A percentile compares a stretch with the other conserved stretches of the same genome.
phyloP scores from a whole-genome alignment of 2,329 filamentous ascomycete species.

The Teratosphaeria epicoccoides region DNA sequence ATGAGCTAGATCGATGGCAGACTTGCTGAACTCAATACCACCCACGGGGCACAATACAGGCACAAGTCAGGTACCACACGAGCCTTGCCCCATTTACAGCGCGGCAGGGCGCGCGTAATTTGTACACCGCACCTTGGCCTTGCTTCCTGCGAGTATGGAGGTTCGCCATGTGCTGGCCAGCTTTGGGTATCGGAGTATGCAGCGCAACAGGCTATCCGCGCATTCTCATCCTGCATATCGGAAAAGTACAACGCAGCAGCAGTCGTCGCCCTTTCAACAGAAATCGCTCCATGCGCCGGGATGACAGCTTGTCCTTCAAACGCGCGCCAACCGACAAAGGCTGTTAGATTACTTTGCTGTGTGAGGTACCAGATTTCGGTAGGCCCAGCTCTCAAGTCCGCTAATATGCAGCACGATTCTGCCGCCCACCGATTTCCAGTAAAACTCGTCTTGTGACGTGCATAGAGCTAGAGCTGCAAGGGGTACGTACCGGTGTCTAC shows the following conservation, averaged over 20 bases:
- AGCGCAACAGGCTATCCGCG: neutral
- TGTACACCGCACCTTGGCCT: neutral
- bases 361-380: neutral
- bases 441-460: neutral
- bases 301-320: conserved; percentile 3
- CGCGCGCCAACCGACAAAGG: conserved; percentile 1
- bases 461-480: conserved; percentile 3
- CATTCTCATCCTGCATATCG: neutral
- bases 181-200: neutral
- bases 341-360: neutral
- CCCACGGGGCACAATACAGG: too few relatives aligned
- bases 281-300: neutral
- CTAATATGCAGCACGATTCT: conserved; percentile 19
- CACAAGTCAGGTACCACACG: conserved; percentile 1
- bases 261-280: neutral
- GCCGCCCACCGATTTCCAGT: conserved; percentile 1
- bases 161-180: neutral
- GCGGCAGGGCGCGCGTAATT: neutral
- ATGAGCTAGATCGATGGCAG: neutral
- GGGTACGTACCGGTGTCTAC: neutral
- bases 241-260: neutral
- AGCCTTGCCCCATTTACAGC: neutral
- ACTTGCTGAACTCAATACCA: neutral
- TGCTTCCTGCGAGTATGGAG: neutral
- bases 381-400: neutral